Conservation (phyloP, 352 stramenopile genomes). For the Phytopythium mirpurense region DNA sequence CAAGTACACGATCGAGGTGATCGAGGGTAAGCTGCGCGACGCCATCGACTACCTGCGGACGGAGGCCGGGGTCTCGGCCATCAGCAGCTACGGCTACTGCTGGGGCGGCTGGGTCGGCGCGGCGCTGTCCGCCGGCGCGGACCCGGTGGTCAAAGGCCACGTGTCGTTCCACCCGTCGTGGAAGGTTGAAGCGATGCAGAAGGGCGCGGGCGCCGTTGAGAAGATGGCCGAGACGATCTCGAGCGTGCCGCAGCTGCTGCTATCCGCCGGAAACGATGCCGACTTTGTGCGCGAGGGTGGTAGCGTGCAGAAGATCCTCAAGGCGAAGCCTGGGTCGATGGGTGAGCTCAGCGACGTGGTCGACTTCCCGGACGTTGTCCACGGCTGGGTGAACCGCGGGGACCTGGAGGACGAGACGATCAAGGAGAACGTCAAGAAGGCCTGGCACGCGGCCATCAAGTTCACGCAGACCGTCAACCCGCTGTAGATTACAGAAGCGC, state of each 20-base stretch:
- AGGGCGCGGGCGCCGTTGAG: slow-evolving; percentile 18
- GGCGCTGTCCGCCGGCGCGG: slow-evolving; percentile 4
- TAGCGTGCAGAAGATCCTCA: slow-evolving; percentile 23
- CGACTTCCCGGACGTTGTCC: slow-evolving; percentile 38
- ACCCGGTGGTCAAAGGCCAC: slow-evolving; percentile 20
- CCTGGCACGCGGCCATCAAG: slow-evolving; percentile 37
- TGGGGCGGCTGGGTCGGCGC: slow-evolving; percentile 25
- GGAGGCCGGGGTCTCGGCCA: slow-evolving; percentile 14
- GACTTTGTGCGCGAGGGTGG: slow-evolving; percentile 20
- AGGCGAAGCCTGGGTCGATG: slow-evolving; percentile 10
- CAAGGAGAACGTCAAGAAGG: slow-evolving; percentile 36
- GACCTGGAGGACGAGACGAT: slow-evolving; percentile 30
- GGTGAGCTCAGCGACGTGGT: slow-evolving; percentile 17
- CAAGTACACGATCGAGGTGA: too few relatives aligned
- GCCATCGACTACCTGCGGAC: slow-evolving; percentile 18
- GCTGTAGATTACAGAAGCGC: not conserved
- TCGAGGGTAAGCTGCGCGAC: not conserved
- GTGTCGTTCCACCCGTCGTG: slow-evolving; percentile 36
- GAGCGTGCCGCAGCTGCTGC: slow-evolving; percentile 23
- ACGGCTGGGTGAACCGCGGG: slow-evolving; percentile 52
- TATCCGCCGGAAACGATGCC: slow-evolving; percentile 28
- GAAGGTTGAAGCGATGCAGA: slow-evolving; percentile 18
- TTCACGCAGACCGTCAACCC: slow-evolving; percentile 33
- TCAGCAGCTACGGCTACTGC: slow-evolving; percentile 35
- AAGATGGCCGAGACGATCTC: slow-evolving; percentile 19